Percentiles rank a stretch among this genome's conserved stretches.
These are phyloP conservation scores for Schizochytrium sp. DNA, from an alignment of 108 stramenopile genomes.

Conservation along the genomic window DNA sequence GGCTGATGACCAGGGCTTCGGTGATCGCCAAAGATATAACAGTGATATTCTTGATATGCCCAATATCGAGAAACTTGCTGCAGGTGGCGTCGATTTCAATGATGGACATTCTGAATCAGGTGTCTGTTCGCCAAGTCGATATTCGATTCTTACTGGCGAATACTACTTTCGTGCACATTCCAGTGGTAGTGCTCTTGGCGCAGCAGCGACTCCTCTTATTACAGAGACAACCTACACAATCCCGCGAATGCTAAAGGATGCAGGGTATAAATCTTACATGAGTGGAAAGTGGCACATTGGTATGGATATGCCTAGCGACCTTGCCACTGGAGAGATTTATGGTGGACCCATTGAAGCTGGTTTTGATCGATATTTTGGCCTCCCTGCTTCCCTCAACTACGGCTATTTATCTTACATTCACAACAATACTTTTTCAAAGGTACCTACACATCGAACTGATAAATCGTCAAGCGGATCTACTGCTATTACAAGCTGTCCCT, in stretches of 20 bases:
- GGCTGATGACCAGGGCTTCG: slow-evolving; percentile 30
- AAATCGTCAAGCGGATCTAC: too few relatives aligned
- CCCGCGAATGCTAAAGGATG: not conserved
- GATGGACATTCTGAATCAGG: not conserved
- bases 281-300: slow-evolving; percentile 10
- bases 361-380: slow-evolving; percentile 13
- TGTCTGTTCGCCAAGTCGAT: slow-evolving; percentile 9
- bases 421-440: not conserved
- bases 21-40: not conserved
- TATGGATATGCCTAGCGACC: slow-evolving; percentile 8
- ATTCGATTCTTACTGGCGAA: not conserved
- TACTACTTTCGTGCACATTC: not conserved
- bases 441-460: too few relatives aligned
- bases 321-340: not conserved
- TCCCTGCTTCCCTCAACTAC: slow-evolving; percentile 25
- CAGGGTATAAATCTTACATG: slow-evolving; percentile 1
- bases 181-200: not conserved
- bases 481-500: too few relatives aligned
- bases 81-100: not conserved
- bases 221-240: not conserved
- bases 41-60: not conserved
- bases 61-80: not conserved
- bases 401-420: not conserved
- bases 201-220: not conserved
- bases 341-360: not conserved